Conservation (phyloP, 2,329 filamentous ascomycete species). For the Waltergamsia citrina region DNA sequence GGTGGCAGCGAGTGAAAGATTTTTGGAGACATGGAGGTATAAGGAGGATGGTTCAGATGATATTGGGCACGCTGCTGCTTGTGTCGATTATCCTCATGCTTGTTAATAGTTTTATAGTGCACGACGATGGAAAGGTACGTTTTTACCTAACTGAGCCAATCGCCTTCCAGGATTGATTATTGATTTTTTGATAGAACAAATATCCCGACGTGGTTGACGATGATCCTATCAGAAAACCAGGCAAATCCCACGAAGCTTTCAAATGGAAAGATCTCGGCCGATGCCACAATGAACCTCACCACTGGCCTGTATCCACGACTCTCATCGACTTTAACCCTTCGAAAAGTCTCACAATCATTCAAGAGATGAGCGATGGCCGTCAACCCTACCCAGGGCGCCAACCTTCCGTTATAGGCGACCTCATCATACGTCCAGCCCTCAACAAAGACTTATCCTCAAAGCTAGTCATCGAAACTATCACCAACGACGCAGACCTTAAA, state of each 20-base stretch:
- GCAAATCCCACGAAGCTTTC: conserved; percentile 11
- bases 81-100: conserved; percentile 19
- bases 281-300: conserved; percentile 16
- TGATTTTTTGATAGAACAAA: too few species aligned
- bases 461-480: conserved; percentile 32
- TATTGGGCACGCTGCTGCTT: conserved; percentile 20
- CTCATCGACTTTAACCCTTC: conserved; percentile 22
- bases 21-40: conserved; percentile 5
- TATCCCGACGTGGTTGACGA: too few species aligned
- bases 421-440: conserved; percentile 30
- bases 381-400: not conserved
- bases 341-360: conserved; percentile 27
- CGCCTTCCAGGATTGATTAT: too few species aligned
- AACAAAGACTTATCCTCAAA: conserved; percentile 12
- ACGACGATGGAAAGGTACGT: not conserved
- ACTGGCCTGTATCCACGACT: conserved; percentile 7
- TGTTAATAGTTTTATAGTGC: conserved; percentile 2
- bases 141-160: too few species aligned
- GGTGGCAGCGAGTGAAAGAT: conserved; percentile 19
- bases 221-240: conserved; percentile 14
- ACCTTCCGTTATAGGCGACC: conserved; percentile 27
- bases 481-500: conserved; percentile 31
- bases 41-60: conserved; percentile 17
- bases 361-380: conserved; percentile 19
- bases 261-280: conserved; percentile 13